Evolutionary conservation across 495 filamentous ascomycete species (phyloP).

Genomic region (Sordaria brevicollis): DNA sequence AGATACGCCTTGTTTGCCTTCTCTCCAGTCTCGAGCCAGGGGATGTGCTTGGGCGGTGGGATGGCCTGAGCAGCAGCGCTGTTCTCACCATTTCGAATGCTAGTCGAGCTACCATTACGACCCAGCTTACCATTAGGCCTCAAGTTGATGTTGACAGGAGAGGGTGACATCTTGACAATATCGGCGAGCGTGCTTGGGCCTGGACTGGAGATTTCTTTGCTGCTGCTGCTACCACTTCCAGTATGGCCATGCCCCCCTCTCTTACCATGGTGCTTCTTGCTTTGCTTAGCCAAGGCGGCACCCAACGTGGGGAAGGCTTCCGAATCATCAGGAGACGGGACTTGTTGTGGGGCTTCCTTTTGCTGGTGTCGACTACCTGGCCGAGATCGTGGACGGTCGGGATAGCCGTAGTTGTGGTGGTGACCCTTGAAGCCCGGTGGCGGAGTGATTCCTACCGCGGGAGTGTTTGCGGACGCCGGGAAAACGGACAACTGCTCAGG

Average conservation of each 20-base stretch:
- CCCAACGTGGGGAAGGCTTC: conserved; percentile 95
- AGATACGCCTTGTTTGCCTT: conserved; percentile 87
- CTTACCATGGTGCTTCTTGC: conserved; percentile 86
- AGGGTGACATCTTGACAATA: conserved; percentile 86
- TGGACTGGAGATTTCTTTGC: conserved; percentile 57
- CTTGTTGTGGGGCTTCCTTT: conserved; percentile 52
- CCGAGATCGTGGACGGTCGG: conserved; percentile 66
- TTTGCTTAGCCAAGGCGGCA: conserved; percentile 63
- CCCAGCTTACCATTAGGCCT: conserved; percentile 40
- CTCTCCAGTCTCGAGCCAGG: conserved; percentile 94
- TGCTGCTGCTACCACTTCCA: not conserved
- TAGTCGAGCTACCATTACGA: conserved; percentile 44
- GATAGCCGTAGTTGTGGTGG: conserved; percentile 32
- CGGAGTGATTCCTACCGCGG: conserved; percentile 41
- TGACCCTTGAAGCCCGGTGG: conserved; percentile 51
- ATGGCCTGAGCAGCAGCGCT: conserved; percentile 74
- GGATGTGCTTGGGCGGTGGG: conserved; percentile 78
- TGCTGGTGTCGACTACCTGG: conserved; percentile 79
- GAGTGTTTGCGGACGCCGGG: conserved; percentile 42
- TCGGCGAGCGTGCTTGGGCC: conserved; percentile 85
- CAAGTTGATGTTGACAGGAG: conserved; percentile 45
- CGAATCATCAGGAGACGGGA: conserved; percentile 80
- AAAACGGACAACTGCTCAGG: conserved; percentile 49
- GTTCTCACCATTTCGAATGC: conserved; percentile 57
- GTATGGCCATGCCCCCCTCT: conserved; percentile 63